Evolutionary conservation across 202 grass and related monocot genomes (phyloP).

Genomic region (Digitaria exilis): DNA sequence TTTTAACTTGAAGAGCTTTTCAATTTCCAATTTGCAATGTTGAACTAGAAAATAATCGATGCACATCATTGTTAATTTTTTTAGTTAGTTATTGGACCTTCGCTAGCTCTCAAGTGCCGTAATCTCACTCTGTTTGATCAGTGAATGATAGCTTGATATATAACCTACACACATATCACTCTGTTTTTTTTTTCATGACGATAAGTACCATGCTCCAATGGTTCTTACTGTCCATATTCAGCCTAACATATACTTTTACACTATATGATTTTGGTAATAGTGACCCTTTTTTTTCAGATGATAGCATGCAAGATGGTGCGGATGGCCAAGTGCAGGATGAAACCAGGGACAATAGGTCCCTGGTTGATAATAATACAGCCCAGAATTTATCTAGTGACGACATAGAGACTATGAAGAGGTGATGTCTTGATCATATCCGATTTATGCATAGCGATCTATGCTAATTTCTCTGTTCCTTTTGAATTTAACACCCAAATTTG

Average conservation of each 20-base stretch:
- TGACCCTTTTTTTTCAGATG: slow-evolving; percentile 43
- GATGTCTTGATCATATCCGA: background rate
- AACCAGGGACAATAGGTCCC: slow-evolving; percentile 80
- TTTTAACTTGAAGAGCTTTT: background rate
- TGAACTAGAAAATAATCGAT: background rate
- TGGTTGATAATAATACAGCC: slow-evolving; percentile 90
- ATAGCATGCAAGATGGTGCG: slow-evolving; percentile 36
- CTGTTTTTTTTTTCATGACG: background rate
- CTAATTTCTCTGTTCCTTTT: background rate
- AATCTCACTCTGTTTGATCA: background rate
- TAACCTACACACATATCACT: background rate
- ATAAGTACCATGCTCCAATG: background rate
- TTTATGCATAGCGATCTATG: background rate
- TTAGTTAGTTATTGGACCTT: background rate
- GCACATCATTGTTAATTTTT: background rate
- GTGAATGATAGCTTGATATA: background rate
- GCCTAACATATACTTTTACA: background rate
- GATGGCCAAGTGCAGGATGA: slow-evolving; percentile 43
- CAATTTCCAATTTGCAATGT: background rate
- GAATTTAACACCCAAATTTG: background rate
- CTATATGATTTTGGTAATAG: background rate
- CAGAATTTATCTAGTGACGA: slow-evolving; percentile 88
- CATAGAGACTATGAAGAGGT: slow-evolving; percentile 91
- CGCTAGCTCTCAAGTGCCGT: background rate
- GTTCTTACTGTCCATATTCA: background rate